Percentiles rank a stretch among this genome's conserved stretches.
Evolutionary conservation across 305 asterid species (phyloP).

Genomic region (Ilex paraguariensis): DNA sequence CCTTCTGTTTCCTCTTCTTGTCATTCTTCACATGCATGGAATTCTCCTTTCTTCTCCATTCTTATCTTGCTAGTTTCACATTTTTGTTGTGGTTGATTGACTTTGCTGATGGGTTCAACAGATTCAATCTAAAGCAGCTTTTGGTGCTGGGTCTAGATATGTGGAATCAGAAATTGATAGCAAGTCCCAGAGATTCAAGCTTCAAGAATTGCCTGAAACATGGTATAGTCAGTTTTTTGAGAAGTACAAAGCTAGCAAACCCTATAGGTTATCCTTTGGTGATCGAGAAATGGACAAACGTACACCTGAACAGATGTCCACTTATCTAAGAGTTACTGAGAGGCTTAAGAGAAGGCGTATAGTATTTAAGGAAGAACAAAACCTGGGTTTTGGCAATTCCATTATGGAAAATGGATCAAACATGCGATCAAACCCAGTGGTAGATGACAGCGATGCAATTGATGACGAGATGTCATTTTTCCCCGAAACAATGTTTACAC

Average conservation of each 20-base stretch:
- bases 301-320: conserved; percentile 86
- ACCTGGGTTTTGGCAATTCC: conserved; percentile 23
- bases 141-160: conserved; percentile 57
- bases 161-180: conserved; percentile 57
- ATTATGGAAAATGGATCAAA: conserved; percentile 36
- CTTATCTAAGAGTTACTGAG: conserved; percentile 73
- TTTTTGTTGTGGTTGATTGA: conserved; percentile 1
- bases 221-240: conserved; percentile 89
- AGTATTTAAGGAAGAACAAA: conserved; percentile 48
- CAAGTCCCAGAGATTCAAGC: conserved; percentile 53
- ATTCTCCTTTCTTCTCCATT: not conserved
- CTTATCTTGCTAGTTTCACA: too few relatives aligned
- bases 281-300: conserved; percentile 85
- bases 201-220: conserved; percentile 78
- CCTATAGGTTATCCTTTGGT: conserved; percentile 58
- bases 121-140: conserved; percentile 52
- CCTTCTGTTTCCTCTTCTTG: not conserved
- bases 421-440: conserved; percentile 31
- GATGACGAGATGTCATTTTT: conserved; percentile 61
- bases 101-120: conserved; percentile 21
- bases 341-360: conserved; percentile 81
- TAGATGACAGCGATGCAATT: conserved; percentile 32
- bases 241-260: conserved; percentile 58
- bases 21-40: not conserved
- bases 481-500: conserved; percentile 81